Percentiles rank a stretch among this genome's conserved stretches.
Evolutionary conservation across 75 land plant genomes (phyloP).

Genomic region (Picea sitchensis): DNA sequence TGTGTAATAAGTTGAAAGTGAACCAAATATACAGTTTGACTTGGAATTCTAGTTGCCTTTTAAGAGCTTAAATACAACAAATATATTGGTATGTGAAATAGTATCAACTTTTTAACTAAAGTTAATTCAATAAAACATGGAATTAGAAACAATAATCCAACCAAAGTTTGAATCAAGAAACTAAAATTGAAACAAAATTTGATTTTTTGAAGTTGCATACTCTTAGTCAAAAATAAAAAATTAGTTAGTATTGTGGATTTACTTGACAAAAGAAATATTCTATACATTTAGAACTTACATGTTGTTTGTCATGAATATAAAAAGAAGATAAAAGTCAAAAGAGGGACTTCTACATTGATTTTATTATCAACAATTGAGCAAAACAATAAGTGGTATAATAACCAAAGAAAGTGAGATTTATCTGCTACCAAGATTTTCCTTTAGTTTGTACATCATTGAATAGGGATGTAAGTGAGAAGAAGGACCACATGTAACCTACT

Average conservation of each 20-base stretch:
- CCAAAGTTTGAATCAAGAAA: not conserved
- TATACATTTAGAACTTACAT: not conserved
- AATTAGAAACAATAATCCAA: not conserved
- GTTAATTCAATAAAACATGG: not conserved
- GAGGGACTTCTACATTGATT: not conserved
- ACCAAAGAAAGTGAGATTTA: not conserved
- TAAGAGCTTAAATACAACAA: not conserved
- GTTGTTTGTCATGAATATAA: not conserved
- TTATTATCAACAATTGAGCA: not conserved
- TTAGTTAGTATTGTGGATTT: not conserved
- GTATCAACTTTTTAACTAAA: not conserved
- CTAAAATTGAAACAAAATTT: not conserved
- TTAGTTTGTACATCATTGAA: not conserved
- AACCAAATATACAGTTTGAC: not conserved
- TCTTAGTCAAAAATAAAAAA: not conserved
- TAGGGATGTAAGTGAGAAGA: not conserved
- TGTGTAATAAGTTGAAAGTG: not conserved
- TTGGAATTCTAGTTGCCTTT: not conserved
- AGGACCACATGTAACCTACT: conserved; percentile 46
- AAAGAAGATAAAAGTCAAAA: not conserved
- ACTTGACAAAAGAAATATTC: not conserved
- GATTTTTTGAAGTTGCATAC: not conserved
- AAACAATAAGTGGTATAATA: not conserved
- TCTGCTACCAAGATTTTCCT: not conserved
- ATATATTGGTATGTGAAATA: not conserved